Evolutionary conservation across 1,284 basidiomycete species (phyloP), one percentile per base, ranked within the genome.

Genomic region (Ustilago shanxiensis): DNA sequence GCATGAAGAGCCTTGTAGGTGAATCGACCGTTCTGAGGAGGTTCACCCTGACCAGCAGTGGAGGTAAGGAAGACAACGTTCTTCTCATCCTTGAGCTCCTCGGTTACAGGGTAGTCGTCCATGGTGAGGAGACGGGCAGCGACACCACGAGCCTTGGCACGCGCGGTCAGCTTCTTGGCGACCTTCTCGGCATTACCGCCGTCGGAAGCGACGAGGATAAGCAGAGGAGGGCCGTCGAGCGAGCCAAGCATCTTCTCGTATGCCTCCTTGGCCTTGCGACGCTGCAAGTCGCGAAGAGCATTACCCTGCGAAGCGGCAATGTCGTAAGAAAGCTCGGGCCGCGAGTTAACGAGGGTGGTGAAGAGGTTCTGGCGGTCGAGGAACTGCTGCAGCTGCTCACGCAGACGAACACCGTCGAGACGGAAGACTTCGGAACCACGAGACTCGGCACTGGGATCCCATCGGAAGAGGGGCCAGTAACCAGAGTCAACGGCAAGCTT

Each of bases 401-500:
- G 98, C 87, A 99, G 90, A 35, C 92, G 90, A 73, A 96, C 94
- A 3, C 94, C 95, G 87, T 99, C 97, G 66, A 99, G 91, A 11
- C 90, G 90, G 89, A 99, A 99, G 39, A 87, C 87, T 51, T 94
- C 93, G 80, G 95, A 93, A 82, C 91, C 89, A 62, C 92, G 92
- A 53, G 88, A 88, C 26, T 87, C 87, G 82, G 94, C 93, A 76
- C 90, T 89, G 0, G 96, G 96, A 87, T 99, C 92, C 96, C 96
- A 99, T 70, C 97, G 91, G 89, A 98, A 99, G 55, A 99, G 89
- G 1, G 97, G 96, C 96, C 97, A 99, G 88, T 96, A 97, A 7
- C 95, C 96, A 20, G 94, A 91, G 83, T 98, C 95, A 53, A 99
- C 93, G 8, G 95, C 96, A 49, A 95, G 90, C 87, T 99, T 99